Conservation (phyloP, 2,329 filamentous ascomycete species). For the Stachybotrys echinatus region DNA sequence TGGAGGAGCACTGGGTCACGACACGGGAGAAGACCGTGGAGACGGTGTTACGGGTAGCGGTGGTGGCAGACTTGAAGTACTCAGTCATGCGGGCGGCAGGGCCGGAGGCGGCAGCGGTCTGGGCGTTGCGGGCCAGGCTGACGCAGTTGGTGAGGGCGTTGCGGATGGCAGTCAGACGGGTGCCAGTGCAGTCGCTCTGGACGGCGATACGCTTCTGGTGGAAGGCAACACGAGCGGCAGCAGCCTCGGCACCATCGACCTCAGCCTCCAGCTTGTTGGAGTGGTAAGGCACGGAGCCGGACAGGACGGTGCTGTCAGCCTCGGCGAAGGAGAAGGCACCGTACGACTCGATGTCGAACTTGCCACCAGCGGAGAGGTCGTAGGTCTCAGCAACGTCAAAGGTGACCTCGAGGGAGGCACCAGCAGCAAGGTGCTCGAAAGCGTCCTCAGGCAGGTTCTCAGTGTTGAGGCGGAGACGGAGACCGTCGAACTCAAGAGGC, state of each 20-base stretch:
- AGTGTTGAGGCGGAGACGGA: slow-evolving; percentile 44
- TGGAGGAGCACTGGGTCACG: slow-evolving; percentile 49
- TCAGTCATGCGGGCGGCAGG: slow-evolving; percentile 45
- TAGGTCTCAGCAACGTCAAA: slow-evolving; percentile 53
- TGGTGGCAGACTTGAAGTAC: slow-evolving; percentile 57
- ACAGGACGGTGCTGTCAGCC: slow-evolving; percentile 44
- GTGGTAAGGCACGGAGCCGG: slow-evolving; percentile 49
- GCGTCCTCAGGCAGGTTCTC: slow-evolving; percentile 37
- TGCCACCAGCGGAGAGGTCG: slow-evolving; percentile 44
- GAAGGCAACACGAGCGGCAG: slow-evolving; percentile 41
- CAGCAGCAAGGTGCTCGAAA: slow-evolving; percentile 43
- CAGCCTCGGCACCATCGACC: slow-evolving; percentile 53
- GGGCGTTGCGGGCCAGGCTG: slow-evolving; percentile 46
- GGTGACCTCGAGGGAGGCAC: slow-evolving; percentile 44
- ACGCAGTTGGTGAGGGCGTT: slow-evolving; percentile 51
- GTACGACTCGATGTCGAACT: slow-evolving; percentile 48
- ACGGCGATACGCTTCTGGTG: slow-evolving; percentile 42
- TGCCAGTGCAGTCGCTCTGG: slow-evolving; percentile 49
- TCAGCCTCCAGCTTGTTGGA: slow-evolving; percentile 54
- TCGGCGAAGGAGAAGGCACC: slow-evolving; percentile 54
- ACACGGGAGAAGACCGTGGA: slow-evolving; percentile 46
- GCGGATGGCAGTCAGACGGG: slow-evolving; percentile 35
- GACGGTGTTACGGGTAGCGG: slow-evolving; percentile 41
- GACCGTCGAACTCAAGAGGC: slow-evolving; percentile 45
- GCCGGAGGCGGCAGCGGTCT: slow-evolving; percentile 44